Base-by-base conservation (phyloP, 768 basidiomycete species). In the Lactarius akahatsu region DNA sequence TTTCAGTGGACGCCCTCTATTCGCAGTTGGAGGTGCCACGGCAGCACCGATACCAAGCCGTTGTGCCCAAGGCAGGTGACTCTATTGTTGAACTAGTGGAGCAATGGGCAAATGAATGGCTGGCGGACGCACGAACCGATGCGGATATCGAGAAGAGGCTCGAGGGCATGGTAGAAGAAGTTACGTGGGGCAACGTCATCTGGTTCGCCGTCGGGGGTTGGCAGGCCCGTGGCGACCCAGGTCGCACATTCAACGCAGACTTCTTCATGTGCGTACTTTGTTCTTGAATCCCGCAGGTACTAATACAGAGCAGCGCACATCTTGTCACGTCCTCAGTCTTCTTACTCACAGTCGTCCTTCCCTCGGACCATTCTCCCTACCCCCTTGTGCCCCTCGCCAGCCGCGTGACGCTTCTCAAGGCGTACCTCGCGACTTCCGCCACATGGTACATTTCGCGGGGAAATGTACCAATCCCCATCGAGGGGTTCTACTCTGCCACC, bases 291-390 rank as follows among this genome's bases (percentile, higher is more conserved):
- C 16, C 18, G 38, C 59, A 18, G 1, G 41, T 20, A 28, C 43
- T n/a, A 38, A 65, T 5, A 1, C 3, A 26, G 11, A 4, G 2
- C 38, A 90, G 88, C 16, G 84, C 87, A 77, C 90, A 86, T 69
- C 75, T 87, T 1, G 81, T 90, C 45, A 92, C 89, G 0, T 88
- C 88, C 4, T 79, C 84, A 4, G 71, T 88, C 26, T 88, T 90
- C 78, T 72, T 89, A 32, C 79, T 85, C 0, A 82, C 87, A 1
- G 64, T 86, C 52, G 70, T 81, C 40, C 78, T 74, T 85, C 59
- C 69, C 61, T 69, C 72, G 68, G 60, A 70, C 61, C 23, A 71
- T 69, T 9, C 52, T 4, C 63, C 64, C 11, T 43, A 65, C 45
- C 70, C 72, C 9, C 59, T 64, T 10, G 72, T 73, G 66, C 73